phyloP scores from a whole-genome alignment of 495 filamentous ascomycete genomes.

The Cudoniella acicularis region DNA sequence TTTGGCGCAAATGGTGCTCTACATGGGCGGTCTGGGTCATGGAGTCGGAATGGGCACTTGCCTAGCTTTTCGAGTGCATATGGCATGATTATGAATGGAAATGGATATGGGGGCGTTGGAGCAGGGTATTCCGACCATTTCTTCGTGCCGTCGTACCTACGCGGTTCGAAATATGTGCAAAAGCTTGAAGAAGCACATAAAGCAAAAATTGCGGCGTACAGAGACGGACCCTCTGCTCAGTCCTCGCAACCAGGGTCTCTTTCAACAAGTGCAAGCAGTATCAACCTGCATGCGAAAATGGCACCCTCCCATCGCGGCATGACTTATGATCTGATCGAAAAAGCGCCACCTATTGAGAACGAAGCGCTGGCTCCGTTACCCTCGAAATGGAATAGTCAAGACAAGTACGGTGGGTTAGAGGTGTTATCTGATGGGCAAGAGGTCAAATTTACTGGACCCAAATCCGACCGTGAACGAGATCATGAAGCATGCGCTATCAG shows the following conservation, averaged over 20 bases:
- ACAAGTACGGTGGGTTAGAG: conserved; percentile 73
- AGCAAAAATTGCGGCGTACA: conserved; percentile 39
- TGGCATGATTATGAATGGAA: conserved; percentile 19
- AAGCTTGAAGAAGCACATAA: conserved; percentile 68
- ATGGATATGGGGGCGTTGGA: conserved; percentile 16
- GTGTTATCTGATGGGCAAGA: conserved; percentile 71
- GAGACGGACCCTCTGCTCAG: conserved; percentile 37
- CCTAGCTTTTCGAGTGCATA: conserved; percentile 32
- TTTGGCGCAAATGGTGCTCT: conserved; percentile 21
- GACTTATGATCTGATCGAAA: conserved; percentile 83
- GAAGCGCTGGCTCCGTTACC: conserved; percentile 66
- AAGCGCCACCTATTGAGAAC: conserved; percentile 54
- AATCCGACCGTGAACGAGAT: conserved; percentile 45
- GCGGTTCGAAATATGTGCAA: conserved; percentile 70
- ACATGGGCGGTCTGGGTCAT: conserved; percentile 32
- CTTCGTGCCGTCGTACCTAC: conserved; percentile 80
- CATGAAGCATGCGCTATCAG: conserved; percentile 84
- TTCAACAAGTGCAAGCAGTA: conserved; percentile 60
- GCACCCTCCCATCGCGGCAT: conserved; percentile 74
- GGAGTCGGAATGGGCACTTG: conserved; percentile 34
- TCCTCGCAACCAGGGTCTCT: conserved; percentile 44
- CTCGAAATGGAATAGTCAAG: conserved; percentile 73
- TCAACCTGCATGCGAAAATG: conserved; percentile 59
- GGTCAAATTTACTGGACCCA: conserved; percentile 60
- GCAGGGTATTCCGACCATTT: conserved; percentile 42